Evolutionary conservation across 208 protist species (phyloP).

Genomic region (Trypanosoma avium): DNA sequence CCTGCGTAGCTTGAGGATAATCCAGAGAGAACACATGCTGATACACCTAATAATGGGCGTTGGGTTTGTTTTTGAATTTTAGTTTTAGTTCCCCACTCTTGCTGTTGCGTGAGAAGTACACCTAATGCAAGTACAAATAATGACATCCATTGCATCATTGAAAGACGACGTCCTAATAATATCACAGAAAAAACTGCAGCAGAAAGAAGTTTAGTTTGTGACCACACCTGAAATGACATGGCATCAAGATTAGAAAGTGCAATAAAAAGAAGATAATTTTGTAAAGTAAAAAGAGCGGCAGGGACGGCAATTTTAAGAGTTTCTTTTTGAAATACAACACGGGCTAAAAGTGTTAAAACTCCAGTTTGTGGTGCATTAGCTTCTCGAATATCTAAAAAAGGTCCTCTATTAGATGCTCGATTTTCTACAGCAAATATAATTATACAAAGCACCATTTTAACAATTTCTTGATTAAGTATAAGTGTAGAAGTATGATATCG

Average conservation of each 20-base stretch:
- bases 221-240: constrained; percentile 76
- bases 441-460: constrained; percentile 76
- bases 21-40: constrained; percentile 56
- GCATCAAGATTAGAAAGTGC: constrained; percentile 71
- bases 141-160: constrained; percentile 62
- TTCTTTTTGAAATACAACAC: constrained; percentile 40
- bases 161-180: constrained; percentile 56
- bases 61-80: too few species aligned
- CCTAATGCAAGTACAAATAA: constrained; percentile 59
- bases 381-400: background rate
- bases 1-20: constrained; percentile 75
- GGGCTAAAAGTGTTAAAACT: constrained; percentile 31
- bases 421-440: constrained; percentile 42
- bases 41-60: constrained; percentile 51
- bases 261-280: constrained; percentile 77
- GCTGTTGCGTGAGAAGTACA: constrained; percentile 54
- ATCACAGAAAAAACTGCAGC: constrained; percentile 72
- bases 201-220: constrained; percentile 74
- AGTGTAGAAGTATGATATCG: constrained; percentile 69
- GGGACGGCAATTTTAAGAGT: constrained; percentile 62
- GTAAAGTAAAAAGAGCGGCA: constrained; percentile 67
- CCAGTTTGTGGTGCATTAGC: background rate
- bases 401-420: background rate
- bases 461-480: constrained; percentile 73
- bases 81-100: background rate